Evolutionary conservation across 2,329 filamentous ascomycete genomes (phyloP).

Genomic region (Fusarium succisae): DNA sequence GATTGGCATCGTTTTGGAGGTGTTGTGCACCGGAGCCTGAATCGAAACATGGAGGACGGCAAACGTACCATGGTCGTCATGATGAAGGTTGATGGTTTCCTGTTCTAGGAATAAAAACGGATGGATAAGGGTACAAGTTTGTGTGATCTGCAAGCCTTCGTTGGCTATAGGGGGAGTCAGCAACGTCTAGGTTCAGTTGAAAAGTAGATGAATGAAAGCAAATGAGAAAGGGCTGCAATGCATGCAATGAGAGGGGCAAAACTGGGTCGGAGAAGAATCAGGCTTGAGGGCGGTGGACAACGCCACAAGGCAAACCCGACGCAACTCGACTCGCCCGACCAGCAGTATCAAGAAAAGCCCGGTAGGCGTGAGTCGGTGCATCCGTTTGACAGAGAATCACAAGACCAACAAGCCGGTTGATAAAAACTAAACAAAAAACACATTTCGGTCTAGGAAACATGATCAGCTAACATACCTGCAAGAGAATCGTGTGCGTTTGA

Average conservation of each 20-base stretch:
- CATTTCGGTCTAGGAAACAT: neutral
- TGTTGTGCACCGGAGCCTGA: neutral
- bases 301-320: conserved; percentile 44
- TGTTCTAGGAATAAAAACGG: conserved; percentile 36
- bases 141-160: conserved; percentile 36
- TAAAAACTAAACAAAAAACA: neutral
- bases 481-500: conserved; percentile 20
- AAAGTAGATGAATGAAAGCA: conserved; percentile 19
- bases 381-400: neutral
- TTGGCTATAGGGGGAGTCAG: conserved; percentile 36
- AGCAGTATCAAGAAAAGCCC: conserved; percentile 16
- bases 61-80: conserved; percentile 64
- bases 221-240: conserved; percentile 27
- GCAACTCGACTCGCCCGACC: conserved; percentile 27
- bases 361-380: conserved; percentile 2
- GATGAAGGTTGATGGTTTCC: conserved; percentile 40
- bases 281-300: conserved; percentile 40
- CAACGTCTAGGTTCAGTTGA: conserved; percentile 10
- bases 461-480: conserved; percentile 37
- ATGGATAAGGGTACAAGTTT: conserved; percentile 4
- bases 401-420: neutral
- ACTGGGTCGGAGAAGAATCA: conserved; percentile 38
- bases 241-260: conserved; percentile 40
- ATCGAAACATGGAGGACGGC: neutral
- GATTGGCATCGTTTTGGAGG: neutral